phyloP scores from a whole-genome alignment of 2,329 filamentous ascomycete genomes.

The Orbilia blumenaviensis region DNA sequence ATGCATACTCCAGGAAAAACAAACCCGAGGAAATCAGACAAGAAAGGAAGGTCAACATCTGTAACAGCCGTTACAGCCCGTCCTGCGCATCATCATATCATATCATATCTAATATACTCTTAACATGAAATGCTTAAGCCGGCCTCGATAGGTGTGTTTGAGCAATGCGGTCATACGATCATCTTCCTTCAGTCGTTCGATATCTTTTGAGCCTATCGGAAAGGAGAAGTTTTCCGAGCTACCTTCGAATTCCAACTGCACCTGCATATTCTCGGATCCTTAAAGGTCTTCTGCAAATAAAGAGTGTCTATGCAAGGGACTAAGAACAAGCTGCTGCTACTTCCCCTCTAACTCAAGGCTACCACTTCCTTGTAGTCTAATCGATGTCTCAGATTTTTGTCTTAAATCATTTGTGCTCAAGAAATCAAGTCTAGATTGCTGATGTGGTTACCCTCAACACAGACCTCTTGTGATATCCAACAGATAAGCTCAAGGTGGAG shows the following conservation, averaged over 20 bases:
- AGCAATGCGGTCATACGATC: constrained; percentile 35
- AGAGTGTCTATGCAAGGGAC: constrained; percentile 6
- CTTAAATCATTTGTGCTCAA: background rate
- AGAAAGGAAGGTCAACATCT: constrained; percentile 42
- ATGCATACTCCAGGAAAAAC: constrained; percentile 22
- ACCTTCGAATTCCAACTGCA: too few relatives aligned
- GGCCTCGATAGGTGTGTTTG: background rate
- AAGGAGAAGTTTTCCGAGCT: constrained; percentile 11
- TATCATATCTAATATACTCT: background rate
- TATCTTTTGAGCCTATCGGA: background rate
- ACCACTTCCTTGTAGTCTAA: constrained; percentile 10
- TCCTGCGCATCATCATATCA: constrained; percentile 40
- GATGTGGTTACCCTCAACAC: background rate
- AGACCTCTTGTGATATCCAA: background rate
- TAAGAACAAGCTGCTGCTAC: background rate
- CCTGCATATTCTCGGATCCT: background rate
- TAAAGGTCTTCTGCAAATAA: background rate
- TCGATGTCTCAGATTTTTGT: constrained; percentile 10
- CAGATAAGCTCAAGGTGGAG: constrained; percentile 23
- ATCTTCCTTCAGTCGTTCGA: constrained; percentile 13
- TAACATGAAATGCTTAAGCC: background rate
- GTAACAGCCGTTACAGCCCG: constrained; percentile 31
- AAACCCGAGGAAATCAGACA: constrained; percentile 23
- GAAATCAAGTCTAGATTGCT: background rate
- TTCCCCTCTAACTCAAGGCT: background rate